Evolutionary conservation across 805 yeast species (phyloP), one percentile per base, ranked within the genome.

Genomic region (Lachancea meyersii): DNA sequence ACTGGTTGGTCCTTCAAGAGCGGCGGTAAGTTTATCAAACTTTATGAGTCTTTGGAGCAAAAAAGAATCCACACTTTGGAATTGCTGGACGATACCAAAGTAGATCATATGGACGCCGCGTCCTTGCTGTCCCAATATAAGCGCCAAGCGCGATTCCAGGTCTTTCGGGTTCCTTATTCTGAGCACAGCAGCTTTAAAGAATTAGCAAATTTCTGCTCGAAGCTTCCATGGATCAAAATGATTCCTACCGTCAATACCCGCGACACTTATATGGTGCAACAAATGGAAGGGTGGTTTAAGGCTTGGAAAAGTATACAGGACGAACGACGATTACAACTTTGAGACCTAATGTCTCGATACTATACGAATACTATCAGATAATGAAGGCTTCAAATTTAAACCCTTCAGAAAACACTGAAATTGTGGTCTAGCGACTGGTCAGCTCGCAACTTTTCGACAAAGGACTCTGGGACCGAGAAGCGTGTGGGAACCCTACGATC

Each of bases 141-240:
- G 46, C 46, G 51, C 30, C 37, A 60, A 43, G 42, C 68, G 50
- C 51, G 60, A 32, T 60, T 68, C 39, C 73, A 79, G 36, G 67
- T 78, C 1, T 80, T 81, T 51, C 61, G 73, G 9, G 75, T 89
- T 1, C 97, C 98, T 0, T 93, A 93, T 56, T 82, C 94, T 55
- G 98, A 93, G 57, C 98, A 93, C 64, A 86, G 96, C 9, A 86
- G 95, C 44, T 91, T 80, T 54, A 67, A 83, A 30, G 98, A 93
- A 54, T 68, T 93, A 30, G 71, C 81, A 10, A 71, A 73, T 42
- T 86, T 91, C 56, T 75, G 82, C 18, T 65, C 73, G 2, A 63
- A 72, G 18, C 51, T 86, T 31, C 60, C 72, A 6, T 73, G 77
- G 49, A 63, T 63, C 0, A 54, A 69, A 31, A 73, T 86, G 11